Evolutionary conservation across 192 early-diverging fungal species (phyloP).

Genomic region (Linnemannia zychae): DNA sequence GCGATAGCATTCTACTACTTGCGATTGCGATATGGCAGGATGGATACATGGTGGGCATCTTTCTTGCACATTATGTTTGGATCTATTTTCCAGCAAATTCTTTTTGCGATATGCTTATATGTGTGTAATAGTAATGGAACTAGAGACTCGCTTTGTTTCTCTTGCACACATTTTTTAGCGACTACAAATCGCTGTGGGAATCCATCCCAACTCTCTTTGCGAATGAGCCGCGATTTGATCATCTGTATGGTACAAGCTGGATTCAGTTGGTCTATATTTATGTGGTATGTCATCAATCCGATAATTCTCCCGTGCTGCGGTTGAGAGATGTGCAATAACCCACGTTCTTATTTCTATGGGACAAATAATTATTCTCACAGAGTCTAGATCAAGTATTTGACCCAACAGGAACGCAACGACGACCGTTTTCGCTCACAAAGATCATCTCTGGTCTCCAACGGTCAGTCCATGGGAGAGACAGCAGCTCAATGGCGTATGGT

Average conservation of each 20-base stretch:
- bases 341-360: too few species aligned
- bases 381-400: background rate
- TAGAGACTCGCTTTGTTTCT: too few species aligned
- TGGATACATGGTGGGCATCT: background rate
- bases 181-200: background rate
- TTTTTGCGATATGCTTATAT: too few species aligned
- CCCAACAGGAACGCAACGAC: background rate
- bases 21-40: background rate
- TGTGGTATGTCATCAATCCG: background rate
- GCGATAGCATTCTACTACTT: background rate
- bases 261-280: background rate
- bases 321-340: too few species aligned
- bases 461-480: background rate
- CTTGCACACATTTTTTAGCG: background rate
- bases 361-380: too few species aligned
- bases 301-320: too few species aligned
- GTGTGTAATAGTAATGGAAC: too few species aligned
- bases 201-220: background rate
- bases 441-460: background rate
- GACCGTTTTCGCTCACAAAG: background rate
- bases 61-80: background rate
- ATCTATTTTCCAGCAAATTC: too few species aligned
- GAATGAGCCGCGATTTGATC: background rate
- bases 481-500: background rate
- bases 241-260: conserved; percentile 1